A percentile compares a stretch with the other conserved stretches of the same genome.
Evolutionary conservation across 2,329 filamentous ascomycete species (phyloP).

Genomic region (Thelonectria rubi): DNA sequence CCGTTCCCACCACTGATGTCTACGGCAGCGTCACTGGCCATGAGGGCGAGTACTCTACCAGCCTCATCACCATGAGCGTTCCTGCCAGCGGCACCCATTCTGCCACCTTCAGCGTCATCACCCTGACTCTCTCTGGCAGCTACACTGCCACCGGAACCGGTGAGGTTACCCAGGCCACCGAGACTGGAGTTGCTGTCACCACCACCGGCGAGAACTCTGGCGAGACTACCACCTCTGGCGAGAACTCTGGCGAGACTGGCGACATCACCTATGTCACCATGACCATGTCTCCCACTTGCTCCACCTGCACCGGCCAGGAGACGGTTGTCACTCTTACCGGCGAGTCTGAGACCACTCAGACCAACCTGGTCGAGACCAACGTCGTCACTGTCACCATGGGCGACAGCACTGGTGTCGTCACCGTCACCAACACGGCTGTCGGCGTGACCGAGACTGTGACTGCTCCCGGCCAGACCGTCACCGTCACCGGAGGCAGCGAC

Average conservation of each 20-base stretch:
- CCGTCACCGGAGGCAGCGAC: conserved; percentile 9
- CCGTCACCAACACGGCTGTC: conserved; percentile 31
- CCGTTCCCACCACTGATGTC: background rate
- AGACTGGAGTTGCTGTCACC: conserved; percentile 7
- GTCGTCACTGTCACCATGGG: conserved; percentile 21
- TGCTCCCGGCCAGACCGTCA: conserved; percentile 4
- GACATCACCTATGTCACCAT: conserved; percentile 25
- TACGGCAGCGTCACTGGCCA: conserved; percentile 11
- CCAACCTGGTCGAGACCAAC: conserved; percentile 21
- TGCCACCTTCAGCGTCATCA: conserved; percentile 16
- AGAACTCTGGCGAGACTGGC: background rate
- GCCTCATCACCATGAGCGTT: conserved; percentile 23
- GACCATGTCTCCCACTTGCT: conserved; percentile 21
- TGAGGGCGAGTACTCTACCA: conserved; percentile 12
- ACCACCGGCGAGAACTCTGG: background rate
- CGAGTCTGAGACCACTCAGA: background rate
- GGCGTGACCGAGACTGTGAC: conserved; percentile 34
- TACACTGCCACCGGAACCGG: conserved; percentile 18
- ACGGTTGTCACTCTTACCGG: conserved; percentile 25
- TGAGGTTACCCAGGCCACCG: background rate
- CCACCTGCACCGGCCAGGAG: conserved; percentile 21
- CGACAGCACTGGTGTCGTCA: background rate
- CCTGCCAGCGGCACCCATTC: conserved; percentile 11
- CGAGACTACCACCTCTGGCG: background rate
- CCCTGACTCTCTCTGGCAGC: conserved; percentile 20